These are phyloP conservation scores for Aspergillus asperescens DNA, from an alignment of 495 filamentous ascomycete genomes.

Conservation along the genomic window DNA sequence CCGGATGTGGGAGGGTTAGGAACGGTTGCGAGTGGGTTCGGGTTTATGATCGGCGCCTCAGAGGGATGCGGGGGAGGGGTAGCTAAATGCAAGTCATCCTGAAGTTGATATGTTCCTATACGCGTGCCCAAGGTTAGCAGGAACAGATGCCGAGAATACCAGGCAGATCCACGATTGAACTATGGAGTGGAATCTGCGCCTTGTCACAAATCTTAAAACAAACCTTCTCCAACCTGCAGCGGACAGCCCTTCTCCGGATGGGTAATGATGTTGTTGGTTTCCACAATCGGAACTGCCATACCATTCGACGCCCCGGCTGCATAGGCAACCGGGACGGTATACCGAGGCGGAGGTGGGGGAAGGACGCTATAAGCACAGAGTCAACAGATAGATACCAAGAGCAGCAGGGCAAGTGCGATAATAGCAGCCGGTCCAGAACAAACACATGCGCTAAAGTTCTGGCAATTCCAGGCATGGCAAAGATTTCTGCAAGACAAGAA, in stretches of 20 bases:
- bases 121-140: constrained; percentile 13
- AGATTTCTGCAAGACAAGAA: constrained; percentile 4
- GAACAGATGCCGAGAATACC: neutral
- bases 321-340: constrained; percentile 62
- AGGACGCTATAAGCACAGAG: constrained; percentile 53
- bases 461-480: neutral
- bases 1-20: constrained; percentile 75
- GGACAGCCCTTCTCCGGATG: constrained; percentile 67
- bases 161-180: neutral
- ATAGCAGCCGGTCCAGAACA: neutral
- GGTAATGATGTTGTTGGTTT: constrained; percentile 83
- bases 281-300: constrained; percentile 65
- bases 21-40: constrained; percentile 83
- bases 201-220: constrained; percentile 8
- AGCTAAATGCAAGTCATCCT: constrained; percentile 85
- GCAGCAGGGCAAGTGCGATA: neutral
- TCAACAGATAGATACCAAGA: constrained; percentile 4
- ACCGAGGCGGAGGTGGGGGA: constrained; percentile 80
- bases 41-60: constrained; percentile 76
- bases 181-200: neutral
- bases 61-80: constrained; percentile 94
- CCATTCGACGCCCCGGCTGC: constrained; percentile 59
- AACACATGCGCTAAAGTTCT: neutral
- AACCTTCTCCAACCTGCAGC: constrained; percentile 89
- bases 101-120: constrained; percentile 78